Base-by-base conservation (phyloP, 192 early-diverging fungal species). In the Linnemannia exigua region DNA sequence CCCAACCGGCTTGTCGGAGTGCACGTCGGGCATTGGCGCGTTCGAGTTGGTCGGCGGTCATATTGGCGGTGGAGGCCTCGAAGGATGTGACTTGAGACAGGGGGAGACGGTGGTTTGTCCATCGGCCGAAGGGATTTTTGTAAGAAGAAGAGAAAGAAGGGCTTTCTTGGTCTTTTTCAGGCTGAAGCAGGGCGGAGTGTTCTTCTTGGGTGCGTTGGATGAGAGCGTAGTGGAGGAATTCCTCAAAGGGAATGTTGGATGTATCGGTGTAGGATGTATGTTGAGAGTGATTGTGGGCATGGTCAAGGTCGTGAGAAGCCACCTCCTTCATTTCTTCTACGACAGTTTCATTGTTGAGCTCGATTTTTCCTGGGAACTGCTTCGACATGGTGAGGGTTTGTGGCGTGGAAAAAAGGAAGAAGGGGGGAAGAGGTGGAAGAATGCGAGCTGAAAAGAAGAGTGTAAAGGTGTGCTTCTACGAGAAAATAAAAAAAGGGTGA, bases 1-100 rank as follows among this genome's bases (percentile, higher is more conserved):
- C 38, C 72, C 80, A 76, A 3, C 33, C 44, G 31, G 80, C 80
- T 38, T 67, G 63, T n/a, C 80, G 52, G 35, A 81, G 63, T 2
- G 80, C 80, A 12, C 80, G 44, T 6, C 63, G 66, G 17, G 80
- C 80, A 20, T 81, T 48, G 28, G 44, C 61, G 19, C 67, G 67
- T 20, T 69, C 67, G 37, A 69, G 67, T 36, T 68, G n/a, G 37
- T 75, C 79, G 37, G 72, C 67, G n/a, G 33, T 36, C 37, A 79
- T 79, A n/a, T 79, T 70, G 6, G 67, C 67, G 67, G 67, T 41
- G 17, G 8, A 20, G 38, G 36, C 20, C 0, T 69, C 67, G 17
- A 69, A n/a, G 38, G 67, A 69, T 3, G 36, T 22, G 20, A 69
- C 36, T 5, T 5, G 16, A 14, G 37, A 35, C 1, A 69, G 19